Evolutionary conservation across 768 basidiomycete species (phyloP).

Genomic region (Stropharia rugosoannulata): DNA sequence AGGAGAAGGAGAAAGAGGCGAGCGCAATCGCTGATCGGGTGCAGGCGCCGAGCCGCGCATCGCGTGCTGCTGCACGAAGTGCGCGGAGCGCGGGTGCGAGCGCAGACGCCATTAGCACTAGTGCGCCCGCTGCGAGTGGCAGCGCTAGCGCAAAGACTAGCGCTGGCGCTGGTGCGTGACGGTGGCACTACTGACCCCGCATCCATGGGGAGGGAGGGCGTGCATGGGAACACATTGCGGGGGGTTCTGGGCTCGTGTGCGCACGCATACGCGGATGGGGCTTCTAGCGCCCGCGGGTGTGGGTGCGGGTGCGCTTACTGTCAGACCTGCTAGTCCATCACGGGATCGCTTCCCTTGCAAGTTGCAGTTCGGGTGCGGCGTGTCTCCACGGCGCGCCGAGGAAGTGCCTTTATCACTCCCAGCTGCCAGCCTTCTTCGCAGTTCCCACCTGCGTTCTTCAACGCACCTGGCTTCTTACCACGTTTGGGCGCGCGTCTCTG

Average conservation of each 20-base stretch:
- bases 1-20: background rate
- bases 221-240: too few species aligned
- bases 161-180: too few species aligned
- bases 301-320: background rate
- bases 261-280: background rate
- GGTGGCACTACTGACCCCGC: background rate
- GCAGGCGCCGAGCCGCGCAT: slow-evolving; percentile 11
- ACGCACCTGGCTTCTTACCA: too few species aligned
- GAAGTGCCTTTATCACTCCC: too few species aligned
- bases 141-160: too few species aligned
- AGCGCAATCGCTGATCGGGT: slow-evolving; percentile 10
- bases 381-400: too few species aligned
- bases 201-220: background rate
- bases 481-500: too few species aligned
- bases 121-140: background rate
- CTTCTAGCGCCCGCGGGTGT: background rate
- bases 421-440: too few species aligned
- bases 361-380: too few species aligned
- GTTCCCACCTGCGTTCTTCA: too few species aligned
- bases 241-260: too few species aligned
- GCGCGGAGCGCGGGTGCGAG: slow-evolving; percentile 8
- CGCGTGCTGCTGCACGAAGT: slow-evolving; percentile 21
- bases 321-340: background rate
- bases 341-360: background rate
- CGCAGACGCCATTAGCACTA: background rate